Evolutionary conservation across 2,329 filamentous ascomycete genomes (phyloP).

Genomic region (Clonostachys rhizophaga): DNA sequence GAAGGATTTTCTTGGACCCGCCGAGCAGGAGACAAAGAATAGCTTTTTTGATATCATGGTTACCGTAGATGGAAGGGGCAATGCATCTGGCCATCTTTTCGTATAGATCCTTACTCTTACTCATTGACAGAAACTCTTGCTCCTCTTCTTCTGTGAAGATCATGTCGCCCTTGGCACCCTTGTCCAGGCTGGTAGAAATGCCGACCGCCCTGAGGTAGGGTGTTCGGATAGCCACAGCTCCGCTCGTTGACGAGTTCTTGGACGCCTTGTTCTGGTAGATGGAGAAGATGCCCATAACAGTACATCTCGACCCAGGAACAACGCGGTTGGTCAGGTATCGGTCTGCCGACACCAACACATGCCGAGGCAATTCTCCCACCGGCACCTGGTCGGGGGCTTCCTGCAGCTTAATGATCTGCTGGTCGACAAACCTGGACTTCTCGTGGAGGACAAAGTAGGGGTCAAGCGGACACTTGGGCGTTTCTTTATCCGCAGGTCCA

Average conservation of each 20-base stretch:
- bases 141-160: constrained; percentile 94
- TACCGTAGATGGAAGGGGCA: constrained; percentile 95
- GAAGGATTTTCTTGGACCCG: constrained; percentile 95
- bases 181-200: constrained; percentile 85
- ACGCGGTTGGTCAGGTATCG: constrained; percentile 93
- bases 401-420: constrained; percentile 96
- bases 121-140: constrained; percentile 91
- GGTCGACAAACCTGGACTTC: constrained; percentile 90
- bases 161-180: constrained; percentile 78
- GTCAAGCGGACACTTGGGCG: constrained; percentile 80
- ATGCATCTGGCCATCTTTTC: constrained; percentile 86
- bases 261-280: constrained; percentile 93
- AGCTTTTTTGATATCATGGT: constrained; percentile 92
- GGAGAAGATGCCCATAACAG: constrained; percentile 94
- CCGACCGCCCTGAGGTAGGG: constrained; percentile 92
- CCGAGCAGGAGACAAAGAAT: constrained; percentile 92
- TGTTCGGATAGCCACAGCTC: constrained; percentile 90
- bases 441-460: constrained; percentile 96
- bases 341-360: constrained; percentile 95
- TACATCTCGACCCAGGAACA: constrained; percentile 90
- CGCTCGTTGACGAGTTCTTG: constrained; percentile 67
- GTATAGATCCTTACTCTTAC: constrained; percentile 87
- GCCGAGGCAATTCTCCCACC: constrained; percentile 89
- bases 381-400: constrained; percentile 97
- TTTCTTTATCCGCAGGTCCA: constrained; percentile 55